A percentile compares a stretch with the other conserved stretches of the same genome.
phyloP scores from a whole-genome alignment of 2,329 filamentous ascomycete species.

The Leptographium galeiforme region DNA sequence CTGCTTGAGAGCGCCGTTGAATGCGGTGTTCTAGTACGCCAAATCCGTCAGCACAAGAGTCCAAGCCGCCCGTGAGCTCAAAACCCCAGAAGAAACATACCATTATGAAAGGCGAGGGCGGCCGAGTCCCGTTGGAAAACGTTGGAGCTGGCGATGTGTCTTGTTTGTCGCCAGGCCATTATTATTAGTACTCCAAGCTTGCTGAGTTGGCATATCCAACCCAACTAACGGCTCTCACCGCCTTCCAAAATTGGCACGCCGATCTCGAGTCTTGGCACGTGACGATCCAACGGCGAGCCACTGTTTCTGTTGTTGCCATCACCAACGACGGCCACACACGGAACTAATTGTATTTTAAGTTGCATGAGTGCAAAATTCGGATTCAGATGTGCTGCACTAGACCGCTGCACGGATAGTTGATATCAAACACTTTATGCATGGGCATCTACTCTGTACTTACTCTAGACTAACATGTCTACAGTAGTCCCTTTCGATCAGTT shows the following conservation, averaged over 20 bases:
- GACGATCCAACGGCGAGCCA: too few species aligned
- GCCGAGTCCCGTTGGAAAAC: background rate
- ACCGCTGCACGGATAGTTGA: too few species aligned
- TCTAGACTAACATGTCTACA: too few species aligned
- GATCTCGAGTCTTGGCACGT: too few species aligned
- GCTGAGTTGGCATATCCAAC: background rate
- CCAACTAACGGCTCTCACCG: background rate
- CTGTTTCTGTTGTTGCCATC: too few species aligned
- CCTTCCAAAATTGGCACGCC: background rate
- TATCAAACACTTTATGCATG: too few species aligned
- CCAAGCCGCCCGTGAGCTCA: background rate
- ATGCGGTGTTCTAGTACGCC: constrained; percentile 55
- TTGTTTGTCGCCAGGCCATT: background rate
- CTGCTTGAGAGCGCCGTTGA: constrained; percentile 80
- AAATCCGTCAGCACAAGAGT: background rate
- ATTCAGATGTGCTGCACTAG: too few species aligned
- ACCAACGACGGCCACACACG: too few species aligned
- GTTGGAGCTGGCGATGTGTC: background rate
- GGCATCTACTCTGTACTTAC: too few species aligned
- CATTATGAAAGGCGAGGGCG: background rate
- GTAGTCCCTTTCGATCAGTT: too few species aligned
- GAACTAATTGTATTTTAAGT: too few species aligned
- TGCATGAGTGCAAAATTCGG: too few species aligned
- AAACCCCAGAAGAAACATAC: background rate
- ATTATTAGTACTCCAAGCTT: background rate